These are phyloP conservation scores for Moricandia moricandioides DNA, from an alignment of 345 rosid genomes.

Conservation along the genomic window DNA sequence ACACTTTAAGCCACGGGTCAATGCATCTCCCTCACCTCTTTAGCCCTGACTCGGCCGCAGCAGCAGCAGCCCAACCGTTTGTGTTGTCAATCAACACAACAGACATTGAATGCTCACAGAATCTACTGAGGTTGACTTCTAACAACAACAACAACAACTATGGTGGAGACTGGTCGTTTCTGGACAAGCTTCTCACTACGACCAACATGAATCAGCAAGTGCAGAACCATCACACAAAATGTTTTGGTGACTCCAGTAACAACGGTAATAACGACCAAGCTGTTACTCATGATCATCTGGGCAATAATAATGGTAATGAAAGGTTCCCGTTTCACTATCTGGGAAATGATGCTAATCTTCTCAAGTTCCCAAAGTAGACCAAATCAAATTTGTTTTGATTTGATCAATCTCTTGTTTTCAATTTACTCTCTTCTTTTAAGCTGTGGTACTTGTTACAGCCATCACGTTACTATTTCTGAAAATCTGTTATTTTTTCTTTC, in stretches of 20 bases:
- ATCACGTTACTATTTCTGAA: not conserved
- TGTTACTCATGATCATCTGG: slow-evolving; percentile 31
- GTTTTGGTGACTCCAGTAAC: slow-evolving; percentile 28
- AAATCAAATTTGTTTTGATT: not conserved
- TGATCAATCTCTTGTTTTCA: slow-evolving; percentile 12
- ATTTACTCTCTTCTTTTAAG: slow-evolving; percentile 15
- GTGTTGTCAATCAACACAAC: slow-evolving; percentile 42
- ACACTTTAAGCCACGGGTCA: slow-evolving; percentile 42
- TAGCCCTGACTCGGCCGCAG: slow-evolving; percentile 61
- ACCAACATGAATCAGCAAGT: slow-evolving; percentile 29
- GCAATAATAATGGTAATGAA: slow-evolving; percentile 37
- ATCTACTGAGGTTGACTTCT: slow-evolving; percentile 64
- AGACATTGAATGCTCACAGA: slow-evolving; percentile 62
- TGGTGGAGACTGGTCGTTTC: slow-evolving; percentile 76
- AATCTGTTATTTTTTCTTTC: not conserved
- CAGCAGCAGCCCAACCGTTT: slow-evolving; percentile 30
- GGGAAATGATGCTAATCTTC: slow-evolving; percentile 50
- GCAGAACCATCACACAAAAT: slow-evolving; percentile 34
- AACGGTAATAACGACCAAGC: slow-evolving; percentile 18
- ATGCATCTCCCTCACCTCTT: slow-evolving; percentile 85
- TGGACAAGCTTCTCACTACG: slow-evolving; percentile 78
- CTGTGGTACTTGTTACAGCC: slow-evolving; percentile 21
- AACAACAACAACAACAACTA: slow-evolving; percentile 50
- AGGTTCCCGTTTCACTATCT: slow-evolving; percentile 66
- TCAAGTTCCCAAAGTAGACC: slow-evolving; percentile 58